phyloP scores from a whole-genome alignment of 1,139 yeast species.

The Protomyces macrosporus region DNA sequence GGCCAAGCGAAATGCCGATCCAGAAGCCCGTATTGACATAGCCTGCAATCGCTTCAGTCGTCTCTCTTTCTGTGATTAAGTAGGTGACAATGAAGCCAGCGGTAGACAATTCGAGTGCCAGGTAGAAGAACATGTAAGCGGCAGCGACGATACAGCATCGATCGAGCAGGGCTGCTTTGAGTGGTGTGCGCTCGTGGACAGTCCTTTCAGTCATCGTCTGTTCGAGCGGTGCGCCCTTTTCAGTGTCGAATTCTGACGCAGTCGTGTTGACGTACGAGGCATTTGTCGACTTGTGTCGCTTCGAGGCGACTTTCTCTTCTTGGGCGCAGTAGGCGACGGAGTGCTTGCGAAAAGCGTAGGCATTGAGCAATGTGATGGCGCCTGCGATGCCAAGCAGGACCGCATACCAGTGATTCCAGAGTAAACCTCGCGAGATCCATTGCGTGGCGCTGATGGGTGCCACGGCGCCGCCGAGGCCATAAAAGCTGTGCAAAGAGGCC shows the following conservation, averaged over 20 bases:
- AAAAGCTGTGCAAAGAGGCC: slow-evolving; percentile 55
- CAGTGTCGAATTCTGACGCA: background rate
- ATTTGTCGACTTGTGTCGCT: background rate
- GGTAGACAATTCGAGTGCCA: slow-evolving; percentile 62
- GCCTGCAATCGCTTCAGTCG: slow-evolving; percentile 47
- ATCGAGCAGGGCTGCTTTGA: slow-evolving; percentile 9
- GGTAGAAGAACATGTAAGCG: slow-evolving; percentile 52
- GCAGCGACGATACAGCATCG: slow-evolving; percentile 26
- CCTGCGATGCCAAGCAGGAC: slow-evolving; percentile 46
- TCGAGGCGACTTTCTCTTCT: background rate
- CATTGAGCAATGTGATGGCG: slow-evolving; percentile 38
- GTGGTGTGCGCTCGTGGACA: background rate
- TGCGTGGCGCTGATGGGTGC: slow-evolving; percentile 57
- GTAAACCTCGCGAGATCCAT: slow-evolving; percentile 46
- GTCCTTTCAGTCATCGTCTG: background rate
- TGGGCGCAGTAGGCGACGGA: slow-evolving; percentile 27
- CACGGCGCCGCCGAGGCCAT: slow-evolving; percentile 60
- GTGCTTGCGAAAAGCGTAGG: slow-evolving; percentile 42
- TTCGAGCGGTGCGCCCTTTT: background rate
- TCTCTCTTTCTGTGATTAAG: slow-evolving; percentile 53
- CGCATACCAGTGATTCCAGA: slow-evolving; percentile 54
- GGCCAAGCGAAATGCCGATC: slow-evolving; percentile 62
- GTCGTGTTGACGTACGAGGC: background rate
- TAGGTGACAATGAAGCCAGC: slow-evolving; percentile 71
- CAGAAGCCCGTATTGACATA: slow-evolving; percentile 68